These are phyloP conservation scores for Yarrowia sp. DNA, from an alignment of 805 yeast species.

Conservation along the genomic window DNA sequence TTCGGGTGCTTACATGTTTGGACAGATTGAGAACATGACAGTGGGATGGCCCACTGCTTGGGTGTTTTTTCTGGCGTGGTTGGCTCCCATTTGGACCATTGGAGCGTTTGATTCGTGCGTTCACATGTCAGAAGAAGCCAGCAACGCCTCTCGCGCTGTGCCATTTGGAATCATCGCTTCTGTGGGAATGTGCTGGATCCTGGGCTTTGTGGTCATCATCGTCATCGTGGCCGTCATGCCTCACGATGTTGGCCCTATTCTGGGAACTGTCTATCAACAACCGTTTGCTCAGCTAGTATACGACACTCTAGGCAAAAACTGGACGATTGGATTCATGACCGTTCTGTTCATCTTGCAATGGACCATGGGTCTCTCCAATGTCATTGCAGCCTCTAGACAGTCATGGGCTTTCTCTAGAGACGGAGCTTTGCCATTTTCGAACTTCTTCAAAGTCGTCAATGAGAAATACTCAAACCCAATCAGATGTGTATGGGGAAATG, in stretches of 20 bases:
- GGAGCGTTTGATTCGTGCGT: constrained; percentile 16
- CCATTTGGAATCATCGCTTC: constrained; percentile 23
- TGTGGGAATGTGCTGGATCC: constrained; percentile 7
- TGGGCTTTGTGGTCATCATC: constrained; percentile 5
- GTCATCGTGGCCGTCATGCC: constrained; percentile 4
- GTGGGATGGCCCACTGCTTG: constrained; percentile 11
- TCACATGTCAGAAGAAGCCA: constrained; percentile 12
- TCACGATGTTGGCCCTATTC: not conserved
- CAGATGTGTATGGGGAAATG: constrained; percentile 19
- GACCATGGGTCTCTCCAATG: constrained; percentile 7
- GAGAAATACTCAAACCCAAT: constrained; percentile 1
- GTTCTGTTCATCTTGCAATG: constrained; percentile 9
- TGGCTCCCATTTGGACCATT: constrained; percentile 21
- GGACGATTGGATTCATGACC: constrained; percentile 8
- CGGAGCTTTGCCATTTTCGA: constrained; percentile 9
- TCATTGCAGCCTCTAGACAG: constrained; percentile 14
- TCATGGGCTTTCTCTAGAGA: constrained; percentile 14
- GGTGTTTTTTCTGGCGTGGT: constrained; percentile 8
- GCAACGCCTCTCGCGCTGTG: not conserved
- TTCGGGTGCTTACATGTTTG: constrained; percentile 12
- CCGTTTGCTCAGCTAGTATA: constrained; percentile 17
- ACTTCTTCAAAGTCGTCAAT: constrained; percentile 10
- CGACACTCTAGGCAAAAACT: constrained; percentile 7
- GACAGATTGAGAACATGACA: constrained; percentile 1
- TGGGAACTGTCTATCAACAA: constrained; percentile 8